Evolutionary conservation across 208 protist species (phyloP).

Genomic region (Angomonas ambiguus): DNA sequence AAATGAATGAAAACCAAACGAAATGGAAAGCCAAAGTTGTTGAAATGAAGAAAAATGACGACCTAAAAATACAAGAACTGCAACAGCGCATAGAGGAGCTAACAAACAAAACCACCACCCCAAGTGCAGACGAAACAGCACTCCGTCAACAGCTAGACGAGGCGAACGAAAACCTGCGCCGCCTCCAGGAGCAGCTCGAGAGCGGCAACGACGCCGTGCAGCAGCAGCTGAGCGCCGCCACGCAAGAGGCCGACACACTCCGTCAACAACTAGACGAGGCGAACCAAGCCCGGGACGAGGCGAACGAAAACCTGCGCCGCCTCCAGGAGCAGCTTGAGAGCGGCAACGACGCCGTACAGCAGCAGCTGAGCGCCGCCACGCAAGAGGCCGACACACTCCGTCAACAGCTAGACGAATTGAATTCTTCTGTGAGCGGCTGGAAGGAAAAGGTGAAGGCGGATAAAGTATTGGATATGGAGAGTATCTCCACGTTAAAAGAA

Average conservation of each 20-base stretch:
- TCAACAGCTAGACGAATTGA: constrained; percentile 11
- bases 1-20: constrained; percentile 21
- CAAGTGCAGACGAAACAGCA: background rate
- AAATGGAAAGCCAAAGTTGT: constrained; percentile 52
- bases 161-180: constrained; percentile 4
- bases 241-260: background rate
- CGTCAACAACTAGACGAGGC: constrained; percentile 9
- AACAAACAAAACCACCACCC: background rate
- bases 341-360: constrained; percentile 10
- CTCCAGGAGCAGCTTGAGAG: constrained; percentile 8
- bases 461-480: constrained; percentile 38
- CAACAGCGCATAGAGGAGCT: constrained; percentile 16
- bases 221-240: constrained; percentile 2
- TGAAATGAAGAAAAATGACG: constrained; percentile 43
- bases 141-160: constrained; percentile 10
- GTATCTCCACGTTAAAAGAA: constrained; percentile 6
- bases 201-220: constrained; percentile 8
- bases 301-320: constrained; percentile 1
- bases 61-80: constrained; percentile 29
- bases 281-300: background rate
- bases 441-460: constrained; percentile 63
- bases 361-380: constrained; percentile 7
- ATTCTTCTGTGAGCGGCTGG: constrained; percentile 20
- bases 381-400: background rate
- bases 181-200: constrained; percentile 14